Evolutionary conservation across 1,284 basidiomycete genomes (phyloP).

Genomic region (Trichosporon asahii): DNA sequence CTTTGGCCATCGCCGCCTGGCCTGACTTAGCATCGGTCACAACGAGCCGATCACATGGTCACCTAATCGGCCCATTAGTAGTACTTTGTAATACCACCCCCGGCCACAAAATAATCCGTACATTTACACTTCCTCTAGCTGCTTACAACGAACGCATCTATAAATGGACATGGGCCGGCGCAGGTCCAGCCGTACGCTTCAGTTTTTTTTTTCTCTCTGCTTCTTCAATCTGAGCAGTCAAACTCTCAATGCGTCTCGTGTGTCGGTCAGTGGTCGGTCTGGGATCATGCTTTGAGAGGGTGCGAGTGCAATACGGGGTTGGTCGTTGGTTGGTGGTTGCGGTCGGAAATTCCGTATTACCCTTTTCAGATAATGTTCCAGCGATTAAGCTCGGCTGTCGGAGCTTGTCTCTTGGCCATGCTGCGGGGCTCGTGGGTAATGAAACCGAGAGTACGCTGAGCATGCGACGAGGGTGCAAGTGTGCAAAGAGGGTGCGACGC

Average conservation of each 20-base stretch:
- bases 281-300: not conserved
- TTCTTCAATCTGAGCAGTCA: not conserved
- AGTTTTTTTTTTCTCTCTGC: not conserved
- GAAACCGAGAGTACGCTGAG: not conserved
- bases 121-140: not conserved
- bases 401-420: not conserved
- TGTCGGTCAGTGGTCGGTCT: not conserved
- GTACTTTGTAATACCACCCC: not conserved
- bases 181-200: conserved; percentile 2
- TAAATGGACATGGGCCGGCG: not conserved
- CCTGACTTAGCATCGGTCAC: too few species aligned
- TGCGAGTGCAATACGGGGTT: not conserved
- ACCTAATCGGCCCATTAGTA: not conserved
- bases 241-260: not conserved
- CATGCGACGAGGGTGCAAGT: too few species aligned
- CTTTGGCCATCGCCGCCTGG: too few species aligned
- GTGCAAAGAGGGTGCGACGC: not conserved
- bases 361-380: conserved; percentile 4
- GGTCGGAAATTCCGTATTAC: not conserved
- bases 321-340: not conserved
- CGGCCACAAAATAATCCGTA: not conserved
- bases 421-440: too few species aligned
- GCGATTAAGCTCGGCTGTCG: not conserved
- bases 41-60: not conserved
- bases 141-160: not conserved